phyloP scores from a whole-genome alignment of 148 eudicot species.

The Cornus kousa region DNA sequence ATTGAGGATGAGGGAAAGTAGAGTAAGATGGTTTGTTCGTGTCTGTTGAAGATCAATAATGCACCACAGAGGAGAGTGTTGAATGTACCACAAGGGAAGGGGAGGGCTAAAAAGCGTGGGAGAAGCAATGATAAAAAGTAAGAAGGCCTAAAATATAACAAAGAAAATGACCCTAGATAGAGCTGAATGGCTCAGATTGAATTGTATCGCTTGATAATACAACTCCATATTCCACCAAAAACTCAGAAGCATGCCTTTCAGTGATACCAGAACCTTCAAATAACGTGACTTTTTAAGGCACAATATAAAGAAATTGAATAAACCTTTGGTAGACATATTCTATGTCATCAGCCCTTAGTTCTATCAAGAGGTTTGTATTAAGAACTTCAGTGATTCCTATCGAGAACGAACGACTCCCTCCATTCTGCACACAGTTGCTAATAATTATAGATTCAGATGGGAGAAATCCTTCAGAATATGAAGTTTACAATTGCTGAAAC shows the following conservation, averaged over 20 bases:
- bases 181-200: background rate
- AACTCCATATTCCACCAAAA: background rate
- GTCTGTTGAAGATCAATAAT: conserved; percentile 5
- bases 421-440: conserved; percentile 51
- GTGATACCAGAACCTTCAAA: background rate
- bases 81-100: background rate
- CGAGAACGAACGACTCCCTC: conserved; percentile 84
- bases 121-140: background rate
- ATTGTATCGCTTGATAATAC: background rate
- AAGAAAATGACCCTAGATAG: background rate
- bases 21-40: background rate
- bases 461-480: background rate
- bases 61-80: background rate
- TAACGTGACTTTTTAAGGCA: background rate
- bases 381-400: conserved; percentile 86
- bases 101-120: background rate
- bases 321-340: conserved; percentile 89
- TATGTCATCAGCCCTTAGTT: conserved; percentile 86
- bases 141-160: background rate
- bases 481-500: conserved; percentile 21
- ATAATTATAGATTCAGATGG: conserved; percentile 1
- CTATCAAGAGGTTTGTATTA: conserved; percentile 78
- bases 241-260: conserved; percentile 6
- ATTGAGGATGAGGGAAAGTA: background rate
- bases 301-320: background rate